Evolutionary conservation across 768 basidiomycete species (phyloP).

Genomic region (Boletus coccyginus): DNA sequence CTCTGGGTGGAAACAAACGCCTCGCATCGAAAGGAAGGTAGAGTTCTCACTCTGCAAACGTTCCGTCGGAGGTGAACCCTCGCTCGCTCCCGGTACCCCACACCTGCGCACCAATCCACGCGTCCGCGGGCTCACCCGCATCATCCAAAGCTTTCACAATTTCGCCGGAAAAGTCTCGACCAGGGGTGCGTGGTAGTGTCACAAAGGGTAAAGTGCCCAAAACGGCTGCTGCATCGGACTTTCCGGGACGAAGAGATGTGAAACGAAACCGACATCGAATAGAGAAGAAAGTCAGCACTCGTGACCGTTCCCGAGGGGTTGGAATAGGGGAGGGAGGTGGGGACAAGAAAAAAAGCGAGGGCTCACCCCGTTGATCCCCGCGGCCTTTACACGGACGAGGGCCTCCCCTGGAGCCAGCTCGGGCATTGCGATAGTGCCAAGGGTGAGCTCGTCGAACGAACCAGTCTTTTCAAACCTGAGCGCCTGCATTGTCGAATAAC

Average conservation of each 20-base stretch:
- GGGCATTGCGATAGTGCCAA: slow-evolving; percentile 27
- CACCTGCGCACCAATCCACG: slow-evolving; percentile 31
- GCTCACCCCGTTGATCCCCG: slow-evolving; percentile 35
- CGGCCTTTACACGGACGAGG: slow-evolving; percentile 31
- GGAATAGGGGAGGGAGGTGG: neutral
- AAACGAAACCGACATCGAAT: neutral
- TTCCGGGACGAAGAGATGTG: neutral
- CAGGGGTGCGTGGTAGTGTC: slow-evolving; percentile 30
- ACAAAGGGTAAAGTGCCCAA: slow-evolving; percentile 31
- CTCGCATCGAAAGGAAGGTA: neutral
- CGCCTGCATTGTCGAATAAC: slow-evolving; percentile 27
- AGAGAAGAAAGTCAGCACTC: neutral
- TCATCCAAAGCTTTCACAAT: slow-evolving; percentile 32
- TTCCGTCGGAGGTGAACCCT: slow-evolving; percentile 32
- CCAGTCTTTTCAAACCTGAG: slow-evolving; percentile 32
- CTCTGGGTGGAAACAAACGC: neutral
- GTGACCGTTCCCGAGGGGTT: neutral
- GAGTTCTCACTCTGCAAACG: slow-evolving; percentile 34
- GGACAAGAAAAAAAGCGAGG: neutral
- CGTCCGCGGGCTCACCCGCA: slow-evolving; percentile 9
- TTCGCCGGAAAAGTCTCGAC: slow-evolving; percentile 35
- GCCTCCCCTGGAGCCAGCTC: slow-evolving; percentile 31
- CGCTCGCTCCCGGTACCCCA: slow-evolving; percentile 35
- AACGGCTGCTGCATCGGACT: slow-evolving; percentile 32
- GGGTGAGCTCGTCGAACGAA: slow-evolving; percentile 26